Evolutionary conservation across 345 rosid species (phyloP).

Genomic region (Populus ilicifolia): DNA sequence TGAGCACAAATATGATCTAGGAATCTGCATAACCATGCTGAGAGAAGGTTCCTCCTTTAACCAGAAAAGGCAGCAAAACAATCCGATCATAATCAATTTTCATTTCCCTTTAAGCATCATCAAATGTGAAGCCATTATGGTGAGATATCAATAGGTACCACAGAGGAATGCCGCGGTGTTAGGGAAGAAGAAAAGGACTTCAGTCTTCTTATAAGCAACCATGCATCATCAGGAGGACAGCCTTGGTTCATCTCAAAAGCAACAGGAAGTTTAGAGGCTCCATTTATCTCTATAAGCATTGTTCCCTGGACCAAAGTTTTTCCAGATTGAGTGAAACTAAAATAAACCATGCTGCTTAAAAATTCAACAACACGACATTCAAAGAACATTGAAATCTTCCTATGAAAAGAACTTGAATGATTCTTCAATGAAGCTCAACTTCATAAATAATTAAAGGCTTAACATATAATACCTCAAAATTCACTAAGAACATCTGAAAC

Average conservation of each 20-base stretch:
- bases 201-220: conserved; percentile 67
- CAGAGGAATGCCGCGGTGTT: conserved; percentile 12
- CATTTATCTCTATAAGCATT: conserved; percentile 62
- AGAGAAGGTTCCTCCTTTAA: not conserved
- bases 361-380: not conserved
- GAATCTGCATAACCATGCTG: not conserved
- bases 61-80: not conserved
- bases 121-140: conserved; percentile 29
- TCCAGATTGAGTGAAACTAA: not conserved
- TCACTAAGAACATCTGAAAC: conserved; percentile 59
- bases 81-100: not conserved
- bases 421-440: not conserved
- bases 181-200: conserved; percentile 22
- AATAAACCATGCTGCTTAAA: not conserved
- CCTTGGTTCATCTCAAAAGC: conserved; percentile 73
- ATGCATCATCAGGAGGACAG: conserved; percentile 59
- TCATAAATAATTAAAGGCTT: not conserved
- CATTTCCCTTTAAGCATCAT: not conserved
- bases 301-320: conserved; percentile 53
- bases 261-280: conserved; percentile 53
- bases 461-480: conserved; percentile 62
- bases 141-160: conserved; percentile 37
- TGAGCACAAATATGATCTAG: not conserved
- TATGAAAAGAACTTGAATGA: not conserved
- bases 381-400: not conserved